Evolutionary conservation across 2,329 filamentous ascomycete genomes (phyloP).

Genomic region (Sarocladium oryzae): DNA sequence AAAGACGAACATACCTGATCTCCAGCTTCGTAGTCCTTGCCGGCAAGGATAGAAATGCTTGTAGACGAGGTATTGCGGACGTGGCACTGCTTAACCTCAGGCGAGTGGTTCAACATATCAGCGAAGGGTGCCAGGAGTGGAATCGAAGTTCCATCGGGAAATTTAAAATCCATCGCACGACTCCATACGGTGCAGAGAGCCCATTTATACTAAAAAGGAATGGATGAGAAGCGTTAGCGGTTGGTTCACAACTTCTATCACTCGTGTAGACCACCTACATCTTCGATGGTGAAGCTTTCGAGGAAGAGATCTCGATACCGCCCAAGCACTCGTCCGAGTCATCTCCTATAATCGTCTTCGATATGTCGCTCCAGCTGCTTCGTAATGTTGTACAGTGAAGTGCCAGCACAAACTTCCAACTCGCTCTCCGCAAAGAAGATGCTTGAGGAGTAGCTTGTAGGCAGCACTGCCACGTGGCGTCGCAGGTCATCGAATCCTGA

Average conservation of each 20-base stretch:
- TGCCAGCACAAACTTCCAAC: slow-evolving; percentile 25
- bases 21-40: slow-evolving; percentile 21
- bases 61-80: slow-evolving; percentile 25
- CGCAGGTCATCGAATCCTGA: slow-evolving; percentile 23
- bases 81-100: slow-evolving; percentile 27
- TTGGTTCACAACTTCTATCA: slow-evolving; percentile 10
- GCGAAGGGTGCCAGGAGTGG: slow-evolving; percentile 25
- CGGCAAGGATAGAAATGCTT: slow-evolving; percentile 21
- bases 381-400: slow-evolving; percentile 26
- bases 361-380: slow-evolving; percentile 22
- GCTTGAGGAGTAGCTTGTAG: slow-evolving; percentile 25
- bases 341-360: slow-evolving; percentile 22
- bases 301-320: slow-evolving; percentile 26
- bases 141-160: too few relatives aligned
- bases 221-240: slow-evolving; percentile 8
- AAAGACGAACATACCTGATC: slow-evolving; percentile 24
- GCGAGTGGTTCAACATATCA: slow-evolving; percentile 30
- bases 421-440: slow-evolving; percentile 28
- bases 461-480: slow-evolving; percentile 21
- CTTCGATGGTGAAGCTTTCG: slow-evolving; percentile 24
- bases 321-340: slow-evolving; percentile 21
- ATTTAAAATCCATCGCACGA: slow-evolving; percentile 27
- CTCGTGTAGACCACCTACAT: slow-evolving; percentile 19
- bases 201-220: slow-evolving; percentile 27
- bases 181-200: slow-evolving; percentile 18